Conservation (phyloP, 2,329 filamentous ascomycete genomes). For the Blumeria hordei region DNA sequence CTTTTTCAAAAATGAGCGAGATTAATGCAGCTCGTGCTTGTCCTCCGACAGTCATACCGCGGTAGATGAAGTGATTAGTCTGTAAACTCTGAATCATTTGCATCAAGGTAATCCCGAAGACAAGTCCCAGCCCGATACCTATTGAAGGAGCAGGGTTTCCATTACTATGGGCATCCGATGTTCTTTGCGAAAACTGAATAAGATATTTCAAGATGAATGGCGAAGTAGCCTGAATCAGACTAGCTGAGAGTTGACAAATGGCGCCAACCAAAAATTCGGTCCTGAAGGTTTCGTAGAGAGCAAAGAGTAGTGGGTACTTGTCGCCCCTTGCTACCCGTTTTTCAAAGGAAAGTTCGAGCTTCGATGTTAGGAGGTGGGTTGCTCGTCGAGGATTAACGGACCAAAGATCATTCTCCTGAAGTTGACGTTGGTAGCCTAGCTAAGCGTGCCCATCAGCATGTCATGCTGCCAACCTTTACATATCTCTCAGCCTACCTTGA, state of each 20-base stretch:
- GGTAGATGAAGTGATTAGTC: slow-evolving; percentile 79
- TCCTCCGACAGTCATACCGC: slow-evolving; percentile 76
- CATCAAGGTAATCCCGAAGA: slow-evolving; percentile 66
- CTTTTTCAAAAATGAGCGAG: slow-evolving; percentile 72
- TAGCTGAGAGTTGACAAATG: slow-evolving; percentile 47
- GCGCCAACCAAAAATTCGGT: slow-evolving; percentile 69
- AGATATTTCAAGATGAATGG: slow-evolving; percentile 71
- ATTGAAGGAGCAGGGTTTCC: slow-evolving; percentile 37
- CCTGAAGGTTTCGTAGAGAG: slow-evolving; percentile 68
- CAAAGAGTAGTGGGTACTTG: slow-evolving; percentile 51
- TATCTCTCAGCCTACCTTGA: slow-evolving; percentile 32
- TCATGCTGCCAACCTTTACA: not conserved
- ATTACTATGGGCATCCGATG: slow-evolving; percentile 38
- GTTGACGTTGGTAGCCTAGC: slow-evolving; percentile 62
- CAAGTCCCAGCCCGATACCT: slow-evolving; percentile 55
- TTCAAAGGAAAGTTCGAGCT: slow-evolving; percentile 43
- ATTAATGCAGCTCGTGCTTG: slow-evolving; percentile 64
- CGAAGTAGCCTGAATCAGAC: slow-evolving; percentile 54
- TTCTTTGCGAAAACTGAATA: slow-evolving; percentile 62
- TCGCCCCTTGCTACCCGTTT: slow-evolving; percentile 41
- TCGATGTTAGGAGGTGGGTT: slow-evolving; percentile 42
- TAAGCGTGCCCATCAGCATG: slow-evolving; percentile 16
- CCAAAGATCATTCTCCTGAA: slow-evolving; percentile 76
- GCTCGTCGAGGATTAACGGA: slow-evolving; percentile 59
- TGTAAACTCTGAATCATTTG: slow-evolving; percentile 60